phyloP scores from a whole-genome alignment of 169 alveolate genomes.

The Eimeria acervulina region DNA sequence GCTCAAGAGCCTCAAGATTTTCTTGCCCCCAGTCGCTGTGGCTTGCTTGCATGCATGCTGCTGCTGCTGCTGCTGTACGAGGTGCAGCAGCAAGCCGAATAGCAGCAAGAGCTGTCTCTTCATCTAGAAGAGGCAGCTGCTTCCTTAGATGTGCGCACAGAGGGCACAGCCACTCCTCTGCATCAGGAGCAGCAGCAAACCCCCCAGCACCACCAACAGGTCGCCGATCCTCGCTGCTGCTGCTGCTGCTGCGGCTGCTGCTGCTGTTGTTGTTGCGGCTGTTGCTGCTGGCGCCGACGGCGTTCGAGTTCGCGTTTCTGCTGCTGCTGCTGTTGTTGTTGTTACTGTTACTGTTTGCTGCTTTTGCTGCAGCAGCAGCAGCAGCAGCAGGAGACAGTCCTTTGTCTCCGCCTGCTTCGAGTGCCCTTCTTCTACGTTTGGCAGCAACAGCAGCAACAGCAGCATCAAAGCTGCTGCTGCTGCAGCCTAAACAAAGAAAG shows the following conservation, averaged over 20 bases:
- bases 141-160: constrained; percentile 5
- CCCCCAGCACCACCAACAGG: constrained; percentile 31
- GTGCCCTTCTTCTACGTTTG: not conserved
- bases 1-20: not conserved
- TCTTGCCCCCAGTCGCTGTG: constrained; percentile 31
- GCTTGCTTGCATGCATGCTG: too few relatives aligned
- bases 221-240: not conserved
- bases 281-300: not conserved
- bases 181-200: not conserved
- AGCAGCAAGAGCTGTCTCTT: constrained; percentile 44
- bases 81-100: constrained; percentile 64
- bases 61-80: not conserved
- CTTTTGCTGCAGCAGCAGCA: not conserved
- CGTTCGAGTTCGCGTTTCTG: not conserved
- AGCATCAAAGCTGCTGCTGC: constrained; percentile 52
- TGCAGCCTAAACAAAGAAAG: constrained; percentile 44
- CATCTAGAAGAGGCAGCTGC: constrained; percentile 70
- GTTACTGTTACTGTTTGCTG: not conserved
- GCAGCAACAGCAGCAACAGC: constrained; percentile 16
- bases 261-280: constrained; percentile 17
- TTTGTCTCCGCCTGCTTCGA: constrained; percentile 7
- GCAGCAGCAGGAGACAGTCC: not conserved
- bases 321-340: constrained; percentile 22
- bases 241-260: constrained; percentile 9
- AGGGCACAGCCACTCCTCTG: constrained; percentile 59